Evolutionary conservation across 805 yeast species (phyloP), one percentile per base, ranked within the genome.

Genomic region (Metschnikowia vanudenii): DNA sequence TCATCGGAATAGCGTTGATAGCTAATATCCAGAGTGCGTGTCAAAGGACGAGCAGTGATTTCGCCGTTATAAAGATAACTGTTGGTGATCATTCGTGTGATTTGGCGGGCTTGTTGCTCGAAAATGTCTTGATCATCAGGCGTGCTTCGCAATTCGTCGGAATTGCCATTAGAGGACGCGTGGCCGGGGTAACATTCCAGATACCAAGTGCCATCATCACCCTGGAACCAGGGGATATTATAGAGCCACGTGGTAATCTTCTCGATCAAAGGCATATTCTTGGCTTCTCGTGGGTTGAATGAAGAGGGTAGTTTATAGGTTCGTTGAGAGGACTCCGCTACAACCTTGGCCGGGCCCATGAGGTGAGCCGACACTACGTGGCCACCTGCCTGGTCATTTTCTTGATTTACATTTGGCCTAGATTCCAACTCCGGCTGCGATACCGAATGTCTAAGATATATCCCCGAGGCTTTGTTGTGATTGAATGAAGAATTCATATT

Each of bases 221-320:
- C 58, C 41, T 64, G 71, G 8, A 73, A 58, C 58, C 58, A 55
- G 1, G 91, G 91, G 3, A 86, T 74, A 24, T 72, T 69, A 3
- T 67, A 65, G 30, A 86, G 75, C 94, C 94, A 86, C 6, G 61
- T 65, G 32, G 71, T 70, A 1, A 86, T 86, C 56, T 85, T 86
- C 56, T 86, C 92, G 39, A 64, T 68, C 51, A 74, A 78, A 1
- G 81, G 73, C 90, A 86, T 85, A 60, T 80, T 82, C 8, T 75
- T 66, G 2, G 81, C 80, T 26, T 64, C 64, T 56, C 88, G 71
- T 11, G 92, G 92, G 48, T 84, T 75, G 58, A 85, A 84, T 12
- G 58, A 56, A 1, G 67, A 50, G 1, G 85, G 83, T 43, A 79
- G 73, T 17, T 38, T 41, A 24, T 38, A 10, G 37, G 39, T 30